A percentile compares a stretch with the other conserved stretches of the same genome.
Conservation (phyloP, 2,329 filamentous ascomycete genomes). For the Microascus cirrosus region DNA sequence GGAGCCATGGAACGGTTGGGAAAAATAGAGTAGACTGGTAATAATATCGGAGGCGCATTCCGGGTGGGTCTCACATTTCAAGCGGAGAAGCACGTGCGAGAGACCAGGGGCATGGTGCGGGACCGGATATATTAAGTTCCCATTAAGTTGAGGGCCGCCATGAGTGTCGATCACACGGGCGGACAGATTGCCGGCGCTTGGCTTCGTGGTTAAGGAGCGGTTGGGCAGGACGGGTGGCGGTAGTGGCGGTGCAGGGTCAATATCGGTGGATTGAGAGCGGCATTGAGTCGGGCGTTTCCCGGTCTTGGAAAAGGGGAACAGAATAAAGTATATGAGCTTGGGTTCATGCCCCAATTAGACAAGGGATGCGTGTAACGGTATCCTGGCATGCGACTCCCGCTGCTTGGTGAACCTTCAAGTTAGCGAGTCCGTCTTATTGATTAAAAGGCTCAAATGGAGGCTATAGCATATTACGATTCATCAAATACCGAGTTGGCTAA, state of each 20-base stretch:
- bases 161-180: not conserved
- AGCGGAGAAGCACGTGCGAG: not conserved
- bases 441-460: no score
- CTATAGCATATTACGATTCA: no score
- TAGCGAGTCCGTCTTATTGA: no score
- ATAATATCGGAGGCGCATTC: not conserved
- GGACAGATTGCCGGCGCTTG: not conserved
- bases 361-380: no score
- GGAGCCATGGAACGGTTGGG: no score
- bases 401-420: no score
- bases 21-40: no score
- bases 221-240: no score
- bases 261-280: not conserved
- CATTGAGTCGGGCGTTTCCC: not conserved
- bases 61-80: not conserved
- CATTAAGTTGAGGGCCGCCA: not conserved
- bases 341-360: not conserved
- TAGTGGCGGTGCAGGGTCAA: not conserved
- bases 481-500: no score
- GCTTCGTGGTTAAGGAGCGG: not conserved
- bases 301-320: not conserved
- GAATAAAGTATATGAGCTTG: not conserved
- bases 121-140: not conserved
- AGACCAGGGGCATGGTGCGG: not conserved
- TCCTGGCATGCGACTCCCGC: no score